Evolutionary conservation across 2,329 filamentous ascomycete genomes (phyloP).

Genomic region (Fusarium agapanthi): DNA sequence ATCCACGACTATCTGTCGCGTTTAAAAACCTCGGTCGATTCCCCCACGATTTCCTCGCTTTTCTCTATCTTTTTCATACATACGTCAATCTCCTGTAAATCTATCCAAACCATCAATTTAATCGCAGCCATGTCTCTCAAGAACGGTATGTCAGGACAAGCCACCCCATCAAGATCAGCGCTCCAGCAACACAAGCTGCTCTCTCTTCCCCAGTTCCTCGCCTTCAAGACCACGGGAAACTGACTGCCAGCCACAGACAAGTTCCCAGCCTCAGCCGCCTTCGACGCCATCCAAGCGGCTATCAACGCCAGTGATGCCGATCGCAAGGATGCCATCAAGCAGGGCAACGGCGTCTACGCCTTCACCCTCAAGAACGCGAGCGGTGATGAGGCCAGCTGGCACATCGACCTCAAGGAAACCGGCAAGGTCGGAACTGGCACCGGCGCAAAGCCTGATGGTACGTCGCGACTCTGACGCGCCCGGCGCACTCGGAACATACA

Average conservation of each 20-base stretch:
- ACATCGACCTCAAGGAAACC: constrained; percentile 93
- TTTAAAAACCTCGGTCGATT: constrained; percentile 36
- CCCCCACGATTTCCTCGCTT: constrained; percentile 24
- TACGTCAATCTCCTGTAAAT: neutral
- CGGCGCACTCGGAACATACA: neutral
- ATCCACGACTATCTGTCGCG: constrained; percentile 12
- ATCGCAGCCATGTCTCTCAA: constrained; percentile 73
- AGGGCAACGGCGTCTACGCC: constrained; percentile 85
- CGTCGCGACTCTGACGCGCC: constrained; percentile 42
- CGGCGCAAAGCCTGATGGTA: constrained; percentile 85
- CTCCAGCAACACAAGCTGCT: neutral
- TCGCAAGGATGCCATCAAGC: constrained; percentile 88
- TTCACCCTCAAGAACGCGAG: constrained; percentile 91
- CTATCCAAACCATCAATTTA: neutral
- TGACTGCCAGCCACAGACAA: constrained; percentile 61
- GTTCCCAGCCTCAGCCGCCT: constrained; percentile 90
- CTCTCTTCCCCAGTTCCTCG: neutral
- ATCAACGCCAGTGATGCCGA: constrained; percentile 75
- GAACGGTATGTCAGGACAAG: constrained; percentile 63
- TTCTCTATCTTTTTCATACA: neutral
- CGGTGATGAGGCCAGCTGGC: constrained; percentile 86
- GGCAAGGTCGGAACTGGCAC: constrained; percentile 82
- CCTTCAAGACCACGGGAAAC: neutral
- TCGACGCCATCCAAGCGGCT: constrained; percentile 83
- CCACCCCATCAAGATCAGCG: neutral